phyloP scores from a whole-genome alignment of 2,329 filamentous ascomycete genomes.

The Cordyceps javanica region DNA sequence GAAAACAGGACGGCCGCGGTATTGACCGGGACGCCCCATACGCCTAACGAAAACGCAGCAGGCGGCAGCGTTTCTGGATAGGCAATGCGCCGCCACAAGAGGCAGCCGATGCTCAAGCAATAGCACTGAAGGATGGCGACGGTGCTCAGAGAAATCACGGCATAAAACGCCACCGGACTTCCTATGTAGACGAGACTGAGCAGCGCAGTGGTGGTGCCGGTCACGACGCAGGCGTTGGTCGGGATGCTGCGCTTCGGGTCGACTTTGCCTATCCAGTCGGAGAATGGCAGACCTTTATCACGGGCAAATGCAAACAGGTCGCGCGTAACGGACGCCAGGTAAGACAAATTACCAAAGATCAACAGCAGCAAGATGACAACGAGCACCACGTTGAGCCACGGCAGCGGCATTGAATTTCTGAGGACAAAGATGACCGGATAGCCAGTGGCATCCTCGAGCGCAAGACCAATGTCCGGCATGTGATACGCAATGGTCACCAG shows the following conservation, averaged over 20 bases:
- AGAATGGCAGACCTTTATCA: slow-evolving; percentile 9
- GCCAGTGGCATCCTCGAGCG: slow-evolving; percentile 7
- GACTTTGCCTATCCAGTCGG: slow-evolving; percentile 7
- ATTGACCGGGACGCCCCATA: slow-evolving; percentile 12
- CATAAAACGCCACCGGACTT: slow-evolving; percentile 16
- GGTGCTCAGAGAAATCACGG: slow-evolving; percentile 12
- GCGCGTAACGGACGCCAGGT: slow-evolving; percentile 12
- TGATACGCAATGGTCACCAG: slow-evolving; percentile 11
- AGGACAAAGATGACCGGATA: slow-evolving; percentile 13
- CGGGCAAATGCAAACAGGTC: slow-evolving; percentile 13
- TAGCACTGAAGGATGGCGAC: slow-evolving; percentile 16
- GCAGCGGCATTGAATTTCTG: slow-evolving; percentile 10
- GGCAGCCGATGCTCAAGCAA: slow-evolving; percentile 14
- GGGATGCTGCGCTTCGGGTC: slow-evolving; percentile 9
- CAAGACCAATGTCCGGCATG: slow-evolving; percentile 11
- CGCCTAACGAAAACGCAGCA: slow-evolving; percentile 12
- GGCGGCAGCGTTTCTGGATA: slow-evolving; percentile 14
- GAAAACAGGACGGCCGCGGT: slow-evolving; percentile 4
- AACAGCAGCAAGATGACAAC: slow-evolving; percentile 9
- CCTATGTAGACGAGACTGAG: slow-evolving; percentile 14
- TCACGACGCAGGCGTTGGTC: slow-evolving; percentile 13
- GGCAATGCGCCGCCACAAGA: slow-evolving; percentile 13
- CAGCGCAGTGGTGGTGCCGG: slow-evolving; percentile 6
- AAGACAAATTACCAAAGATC: slow-evolving; percentile 13
- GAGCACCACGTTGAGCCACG: slow-evolving; percentile 11